Percentiles rank a stretch among this genome's conserved stretches.
phyloP scores from a whole-genome alignment of 257 asterid species.

The Solanum arcanum region DNA sequence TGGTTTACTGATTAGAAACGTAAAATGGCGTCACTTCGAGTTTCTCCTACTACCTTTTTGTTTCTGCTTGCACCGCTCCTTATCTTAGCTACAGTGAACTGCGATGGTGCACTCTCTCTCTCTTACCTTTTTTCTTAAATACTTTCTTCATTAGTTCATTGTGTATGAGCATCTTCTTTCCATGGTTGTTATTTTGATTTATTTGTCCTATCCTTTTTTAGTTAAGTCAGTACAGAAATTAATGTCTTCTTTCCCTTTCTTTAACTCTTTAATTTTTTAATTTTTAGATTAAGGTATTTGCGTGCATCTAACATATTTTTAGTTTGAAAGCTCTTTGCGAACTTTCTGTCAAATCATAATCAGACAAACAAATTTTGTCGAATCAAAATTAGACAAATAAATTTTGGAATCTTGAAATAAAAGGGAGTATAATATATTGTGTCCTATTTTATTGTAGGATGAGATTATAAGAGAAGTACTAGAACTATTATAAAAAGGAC shows the following conservation, averaged over 20 bases:
- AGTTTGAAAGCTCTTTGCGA: too few relatives aligned
- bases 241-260: too few relatives aligned
- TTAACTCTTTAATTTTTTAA: too few relatives aligned
- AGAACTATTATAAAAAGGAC: not conserved
- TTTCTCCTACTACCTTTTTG: constrained; percentile 4
- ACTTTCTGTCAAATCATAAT: not conserved
- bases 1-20: not conserved
- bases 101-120: constrained; percentile 23
- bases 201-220: not conserved
- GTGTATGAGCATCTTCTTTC: not conserved
- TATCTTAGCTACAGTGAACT: constrained; percentile 4
- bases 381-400: too few relatives aligned
- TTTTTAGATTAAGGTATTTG: not conserved
- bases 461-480: not conserved
- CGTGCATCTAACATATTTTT: not conserved
- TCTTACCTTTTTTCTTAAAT: not conserved
- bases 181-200: not conserved
- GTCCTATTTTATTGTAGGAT: not conserved
- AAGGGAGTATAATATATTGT: not conserved
- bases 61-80: constrained; percentile 21
- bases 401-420: too few relatives aligned
- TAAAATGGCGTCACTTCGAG: constrained; percentile 11
- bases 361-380: too few relatives aligned
- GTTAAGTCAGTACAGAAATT: too few relatives aligned
- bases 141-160: not conserved